These are phyloP conservation scores for Yarrowia porcina DNA, from an alignment of 805 yeast species.

Conservation along the genomic window DNA sequence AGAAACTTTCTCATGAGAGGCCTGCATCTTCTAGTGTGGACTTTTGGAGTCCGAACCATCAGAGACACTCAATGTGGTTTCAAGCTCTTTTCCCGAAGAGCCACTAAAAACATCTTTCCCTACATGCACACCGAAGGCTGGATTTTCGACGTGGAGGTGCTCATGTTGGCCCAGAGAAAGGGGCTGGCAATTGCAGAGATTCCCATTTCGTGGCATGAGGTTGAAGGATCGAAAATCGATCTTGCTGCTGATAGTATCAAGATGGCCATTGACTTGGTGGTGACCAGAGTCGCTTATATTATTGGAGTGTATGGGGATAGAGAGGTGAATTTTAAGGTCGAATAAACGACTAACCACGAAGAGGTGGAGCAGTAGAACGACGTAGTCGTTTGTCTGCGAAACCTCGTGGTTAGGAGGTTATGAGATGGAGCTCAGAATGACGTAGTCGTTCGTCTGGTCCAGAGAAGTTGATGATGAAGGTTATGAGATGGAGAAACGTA, in stretches of 20 bases:
- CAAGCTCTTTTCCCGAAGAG: conserved; percentile 75
- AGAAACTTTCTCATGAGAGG: conserved; percentile 93
- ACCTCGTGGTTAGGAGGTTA: too few relatives aligned
- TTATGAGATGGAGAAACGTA: too few relatives aligned
- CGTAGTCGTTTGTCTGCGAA: too few relatives aligned
- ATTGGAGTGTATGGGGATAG: conserved; percentile 63
- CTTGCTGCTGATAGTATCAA: conserved; percentile 83
- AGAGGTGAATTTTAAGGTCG: conserved; percentile 8
- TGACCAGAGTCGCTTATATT: conserved; percentile 82
- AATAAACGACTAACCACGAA: too few relatives aligned
- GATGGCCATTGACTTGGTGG: conserved; percentile 93
- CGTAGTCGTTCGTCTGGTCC: too few relatives aligned
- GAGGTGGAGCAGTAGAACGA: too few relatives aligned
- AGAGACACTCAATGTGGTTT: conserved; percentile 98
- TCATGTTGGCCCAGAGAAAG: conserved; percentile 75
- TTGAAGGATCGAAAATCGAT: conserved; percentile 90
- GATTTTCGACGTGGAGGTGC: conserved; percentile 95
- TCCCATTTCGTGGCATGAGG: conserved; percentile 95
- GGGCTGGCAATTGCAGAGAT: conserved; percentile 66
- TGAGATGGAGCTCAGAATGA: too few relatives aligned
- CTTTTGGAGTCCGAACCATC: conserved; percentile 83
- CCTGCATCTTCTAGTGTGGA: conserved; percentile 75
- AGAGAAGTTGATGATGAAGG: too few relatives aligned
- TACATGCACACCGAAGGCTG: conserved; percentile 95
- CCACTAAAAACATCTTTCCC: conserved; percentile 70